Evolutionary conservation across 78 protist species (phyloP).

Genomic region (Dictyostelium brefeldianum): DNA sequence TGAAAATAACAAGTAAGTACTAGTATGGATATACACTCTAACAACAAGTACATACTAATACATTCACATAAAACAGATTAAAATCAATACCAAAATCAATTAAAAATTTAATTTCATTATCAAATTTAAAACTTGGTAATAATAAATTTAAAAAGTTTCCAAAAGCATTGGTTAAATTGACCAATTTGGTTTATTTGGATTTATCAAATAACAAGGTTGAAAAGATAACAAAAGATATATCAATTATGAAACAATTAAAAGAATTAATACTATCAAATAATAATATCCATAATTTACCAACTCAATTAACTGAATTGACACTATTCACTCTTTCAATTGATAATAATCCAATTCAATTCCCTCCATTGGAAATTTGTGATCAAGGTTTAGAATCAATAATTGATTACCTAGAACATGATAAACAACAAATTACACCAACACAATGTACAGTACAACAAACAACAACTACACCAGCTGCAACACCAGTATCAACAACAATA

Average conservation of each 20-base stretch:
- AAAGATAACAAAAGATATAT: constrained; percentile 45
- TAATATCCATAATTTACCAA: constrained; percentile 35
- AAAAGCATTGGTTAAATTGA: constrained; percentile 9
- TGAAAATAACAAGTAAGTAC: constrained; percentile 65
- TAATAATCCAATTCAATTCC: constrained; percentile 35
- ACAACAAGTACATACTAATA: background rate
- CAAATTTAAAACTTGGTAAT: constrained; percentile 22
- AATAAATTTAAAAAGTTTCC: constrained; percentile 72
- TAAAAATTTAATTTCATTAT: constrained; percentile 14
- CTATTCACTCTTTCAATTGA: constrained; percentile 28
- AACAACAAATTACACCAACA: background rate
- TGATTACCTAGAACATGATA: constrained; percentile 28
- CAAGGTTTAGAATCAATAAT: constrained; percentile 61
- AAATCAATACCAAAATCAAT: constrained; percentile 60
- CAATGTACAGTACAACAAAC: background rate
- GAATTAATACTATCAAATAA: constrained; percentile 47
- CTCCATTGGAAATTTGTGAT: constrained; percentile 51
- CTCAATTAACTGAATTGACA: constrained; percentile 51
- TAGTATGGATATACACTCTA: background rate
- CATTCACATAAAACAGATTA: background rate
- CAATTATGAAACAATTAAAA: constrained; percentile 16
- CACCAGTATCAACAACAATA: background rate
- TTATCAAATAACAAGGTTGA: constrained; percentile 53
- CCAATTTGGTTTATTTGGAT: constrained; percentile 17
- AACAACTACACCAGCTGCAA: background rate